These are phyloP conservation scores for Cladophialophora exuberans DNA, from an alignment of 2,329 filamentous ascomycete genomes.

Conservation along the genomic window DNA sequence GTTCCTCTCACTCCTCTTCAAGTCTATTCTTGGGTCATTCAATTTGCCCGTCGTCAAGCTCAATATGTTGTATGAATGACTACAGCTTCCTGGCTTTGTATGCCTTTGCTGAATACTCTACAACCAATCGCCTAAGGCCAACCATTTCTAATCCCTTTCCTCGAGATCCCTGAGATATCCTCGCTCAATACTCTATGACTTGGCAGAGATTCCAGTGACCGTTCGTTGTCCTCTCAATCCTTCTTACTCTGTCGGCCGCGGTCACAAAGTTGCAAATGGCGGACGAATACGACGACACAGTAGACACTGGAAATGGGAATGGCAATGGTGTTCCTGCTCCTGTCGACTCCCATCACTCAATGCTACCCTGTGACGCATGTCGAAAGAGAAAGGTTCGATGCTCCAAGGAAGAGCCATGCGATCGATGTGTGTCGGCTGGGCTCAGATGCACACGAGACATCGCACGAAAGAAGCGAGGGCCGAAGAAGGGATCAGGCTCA, in stretches of 20 bases:
- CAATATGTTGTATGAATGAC: neutral
- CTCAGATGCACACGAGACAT: constrained; percentile 33
- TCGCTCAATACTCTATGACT: neutral
- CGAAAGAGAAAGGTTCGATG: constrained; percentile 33
- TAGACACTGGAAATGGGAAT: constrained; percentile 4
- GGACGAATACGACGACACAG: neutral
- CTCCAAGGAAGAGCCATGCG: constrained; percentile 30
- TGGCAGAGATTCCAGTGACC: too few relatives aligned
- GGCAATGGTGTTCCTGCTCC: constrained; percentile 6
- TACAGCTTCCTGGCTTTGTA: neutral
- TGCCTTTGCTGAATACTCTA: neutral
- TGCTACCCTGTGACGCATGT: constrained; percentile 34
- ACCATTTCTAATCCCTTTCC: too few relatives aligned
- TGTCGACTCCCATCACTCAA: constrained; percentile 24
- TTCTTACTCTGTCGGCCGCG: too few relatives aligned
- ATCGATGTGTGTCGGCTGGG: constrained; percentile 30
- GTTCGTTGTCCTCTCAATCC: too few relatives aligned
- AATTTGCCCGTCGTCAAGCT: too few relatives aligned
- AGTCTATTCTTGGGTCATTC: neutral
- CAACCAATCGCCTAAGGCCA: neutral
- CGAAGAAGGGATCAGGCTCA: constrained; percentile 35
- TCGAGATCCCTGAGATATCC: neutral
- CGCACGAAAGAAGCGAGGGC: constrained; percentile 33
- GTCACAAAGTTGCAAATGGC: too few relatives aligned
- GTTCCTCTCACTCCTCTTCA: neutral